Conservation (phyloP, 2,329 filamentous ascomycete genomes). For the Colletotrichum magnum region DNA sequence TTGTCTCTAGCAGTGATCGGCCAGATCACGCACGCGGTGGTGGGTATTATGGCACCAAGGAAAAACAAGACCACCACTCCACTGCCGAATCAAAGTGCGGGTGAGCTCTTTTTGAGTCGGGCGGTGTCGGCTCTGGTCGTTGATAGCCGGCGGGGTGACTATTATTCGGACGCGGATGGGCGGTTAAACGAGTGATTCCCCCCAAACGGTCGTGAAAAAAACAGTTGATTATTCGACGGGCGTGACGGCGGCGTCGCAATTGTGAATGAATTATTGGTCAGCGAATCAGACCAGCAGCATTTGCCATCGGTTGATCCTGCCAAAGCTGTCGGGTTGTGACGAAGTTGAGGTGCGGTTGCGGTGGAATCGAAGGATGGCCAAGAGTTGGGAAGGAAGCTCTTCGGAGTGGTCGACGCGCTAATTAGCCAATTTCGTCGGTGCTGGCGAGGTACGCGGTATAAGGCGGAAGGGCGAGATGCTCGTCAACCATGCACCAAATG, state of each 20-base stretch:
- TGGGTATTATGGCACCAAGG: constrained; percentile 36
- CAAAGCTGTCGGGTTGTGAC: too few relatives aligned
- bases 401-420: not conserved
- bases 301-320: too few relatives aligned
- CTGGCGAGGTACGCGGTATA: not conserved
- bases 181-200: constrained; percentile 34
- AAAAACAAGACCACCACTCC: constrained; percentile 33
- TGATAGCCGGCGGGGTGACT: not conserved
- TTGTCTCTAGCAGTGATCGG: constrained; percentile 32
- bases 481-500: too few relatives aligned
- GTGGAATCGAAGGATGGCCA: too few relatives aligned
- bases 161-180: not conserved
- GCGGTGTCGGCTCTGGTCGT: not conserved
- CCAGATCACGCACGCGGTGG: constrained; percentile 35
- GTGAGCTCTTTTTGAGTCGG: not conserved
- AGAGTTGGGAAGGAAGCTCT: constrained; percentile 1
- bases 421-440: not conserved
- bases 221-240: not conserved
- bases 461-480: not conserved
- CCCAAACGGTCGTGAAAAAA: not conserved
- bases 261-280: too few relatives aligned
- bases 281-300: too few relatives aligned
- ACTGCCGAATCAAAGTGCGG: constrained; percentile 1
- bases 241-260: too few relatives aligned
- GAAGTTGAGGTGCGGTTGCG: too few relatives aligned